Evolutionary conservation across 768 basidiomycete genomes (phyloP), one percentile per base, ranked within the genome.

Genomic region (Asterophora lycoperdoides): DNA sequence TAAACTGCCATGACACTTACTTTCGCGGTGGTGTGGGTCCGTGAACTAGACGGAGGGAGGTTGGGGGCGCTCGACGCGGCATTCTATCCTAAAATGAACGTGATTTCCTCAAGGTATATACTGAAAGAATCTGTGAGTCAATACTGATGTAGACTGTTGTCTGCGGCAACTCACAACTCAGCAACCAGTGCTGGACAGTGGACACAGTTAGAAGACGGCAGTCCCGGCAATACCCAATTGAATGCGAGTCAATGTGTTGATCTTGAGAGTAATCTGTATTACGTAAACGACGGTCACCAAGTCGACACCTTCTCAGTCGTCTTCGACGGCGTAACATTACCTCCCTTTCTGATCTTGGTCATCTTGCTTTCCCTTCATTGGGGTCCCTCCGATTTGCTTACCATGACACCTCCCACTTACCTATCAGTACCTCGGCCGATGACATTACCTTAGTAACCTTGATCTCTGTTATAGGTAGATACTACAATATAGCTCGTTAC

Each of bases 41-140:
- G 32, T 69, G 64, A 48, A 75, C 65, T 48, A 89, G 77, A 41
- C 72, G 78, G 51, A 89, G 79, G 23, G 84, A 73, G 37, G 79
- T 74, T 5, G 87, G 87, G 1, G 87, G 81, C 26, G 77, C 69
- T 26, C 87, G 82, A 58, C 86, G 83, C 45, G 78, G 75, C 84
- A 88, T 88, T 35, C 20, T 11, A 30, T 41, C 41, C 37, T 32
- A 35, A 37, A 50, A 54, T 9, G 46, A 56, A 52, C 26, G 52
- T 54, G 41, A n/a, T 23, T 23, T 23, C 23, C n/a, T 17, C 15
- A 45, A 33, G 32, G n/a, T 4, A 23, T 41, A 18, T 3, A 28
- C 44, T 40, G 9, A 18, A 9, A 2, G n/a, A 30, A 23, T 18
- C 4, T 14, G 32, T 36, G 17, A 46, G 29, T 17, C 7, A 37